These are phyloP conservation scores for Debaryomyces hansenii DNA, from an alignment of 805 yeast species.

Conservation along the genomic window DNA sequence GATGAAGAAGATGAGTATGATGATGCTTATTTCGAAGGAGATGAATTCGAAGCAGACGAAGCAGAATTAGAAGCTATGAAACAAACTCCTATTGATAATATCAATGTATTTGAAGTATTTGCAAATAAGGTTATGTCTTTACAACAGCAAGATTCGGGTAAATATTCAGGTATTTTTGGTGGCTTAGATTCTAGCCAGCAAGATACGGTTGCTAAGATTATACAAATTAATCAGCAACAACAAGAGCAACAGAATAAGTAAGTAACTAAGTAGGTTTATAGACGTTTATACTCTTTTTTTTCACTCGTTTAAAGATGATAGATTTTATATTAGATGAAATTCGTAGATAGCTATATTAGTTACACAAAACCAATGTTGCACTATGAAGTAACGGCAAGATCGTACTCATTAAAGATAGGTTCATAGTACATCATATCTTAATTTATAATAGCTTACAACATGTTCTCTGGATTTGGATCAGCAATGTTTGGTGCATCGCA, in stretches of 20 bases:
- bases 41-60: constrained; percentile 56
- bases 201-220: constrained; percentile 28
- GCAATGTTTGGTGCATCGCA: constrained; percentile 35
- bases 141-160: constrained; percentile 46
- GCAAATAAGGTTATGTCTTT: constrained; percentile 52
- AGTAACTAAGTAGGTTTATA: neutral
- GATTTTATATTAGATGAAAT: too few relatives aligned
- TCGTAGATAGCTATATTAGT: neutral
- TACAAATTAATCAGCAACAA: constrained; percentile 21
- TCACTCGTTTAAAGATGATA: too few relatives aligned
- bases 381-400: neutral
- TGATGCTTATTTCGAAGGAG: constrained; percentile 28
- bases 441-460: constrained; percentile 8
- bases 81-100: constrained; percentile 73
- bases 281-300: neutral
- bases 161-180: constrained; percentile 51
- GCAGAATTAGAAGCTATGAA: constrained; percentile 81
- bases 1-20: constrained; percentile 33
- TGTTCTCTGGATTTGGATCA: constrained; percentile 47
- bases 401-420: neutral
- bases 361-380: neutral
- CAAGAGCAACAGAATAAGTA: constrained; percentile 4
- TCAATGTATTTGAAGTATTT: constrained; percentile 71
- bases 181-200: constrained; percentile 35
- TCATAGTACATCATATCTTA: neutral